A percentile compares a stretch with the other conserved stretches of the same genome.
phyloP scores from a whole-genome alignment of 2,329 filamentous ascomycete species.

The Apiospora pterosperma region DNA sequence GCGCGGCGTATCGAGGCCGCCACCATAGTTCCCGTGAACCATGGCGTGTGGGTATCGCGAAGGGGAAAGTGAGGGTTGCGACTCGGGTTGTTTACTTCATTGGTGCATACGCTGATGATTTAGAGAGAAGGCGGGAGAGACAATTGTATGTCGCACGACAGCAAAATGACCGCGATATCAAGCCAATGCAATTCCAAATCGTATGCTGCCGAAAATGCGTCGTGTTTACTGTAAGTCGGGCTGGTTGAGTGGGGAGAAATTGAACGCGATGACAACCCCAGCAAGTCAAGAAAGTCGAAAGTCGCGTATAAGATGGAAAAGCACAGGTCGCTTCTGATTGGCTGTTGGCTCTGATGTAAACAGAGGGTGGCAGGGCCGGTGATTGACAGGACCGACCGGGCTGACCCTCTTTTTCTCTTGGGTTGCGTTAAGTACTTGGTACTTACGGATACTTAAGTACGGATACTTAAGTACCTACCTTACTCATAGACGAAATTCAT shows the following conservation, averaged over 20 bases:
- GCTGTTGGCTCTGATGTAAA: background rate
- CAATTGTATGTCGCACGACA: background rate
- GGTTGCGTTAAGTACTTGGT: too few relatives aligned
- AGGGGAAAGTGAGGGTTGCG: background rate
- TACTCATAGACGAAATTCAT: too few relatives aligned
- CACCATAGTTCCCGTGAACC: slow-evolving; percentile 54
- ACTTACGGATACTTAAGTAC: too few relatives aligned
- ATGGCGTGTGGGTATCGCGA: slow-evolving; percentile 38
- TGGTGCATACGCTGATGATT: background rate
- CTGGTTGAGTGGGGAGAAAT: background rate
- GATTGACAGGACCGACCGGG: too few relatives aligned
- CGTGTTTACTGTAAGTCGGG: background rate
- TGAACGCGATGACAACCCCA: background rate
- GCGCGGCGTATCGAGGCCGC: slow-evolving; percentile 77
- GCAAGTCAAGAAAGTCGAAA: background rate
- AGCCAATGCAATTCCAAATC: background rate
- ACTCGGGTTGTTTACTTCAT: slow-evolving; percentile 8
- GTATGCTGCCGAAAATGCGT: background rate
- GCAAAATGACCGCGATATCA: background rate
- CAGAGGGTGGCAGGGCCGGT: background rate
- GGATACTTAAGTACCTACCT: too few relatives aligned
- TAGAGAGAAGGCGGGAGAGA: background rate
- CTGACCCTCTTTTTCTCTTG: background rate
- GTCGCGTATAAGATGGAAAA: background rate
- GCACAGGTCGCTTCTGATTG: background rate